Percentiles rank a stretch among this genome's conserved stretches.
These are phyloP conservation scores for Ophiostoma pallidulum DNA, from an alignment of 2,329 filamentous ascomycete species.

Conservation along the genomic window DNA sequence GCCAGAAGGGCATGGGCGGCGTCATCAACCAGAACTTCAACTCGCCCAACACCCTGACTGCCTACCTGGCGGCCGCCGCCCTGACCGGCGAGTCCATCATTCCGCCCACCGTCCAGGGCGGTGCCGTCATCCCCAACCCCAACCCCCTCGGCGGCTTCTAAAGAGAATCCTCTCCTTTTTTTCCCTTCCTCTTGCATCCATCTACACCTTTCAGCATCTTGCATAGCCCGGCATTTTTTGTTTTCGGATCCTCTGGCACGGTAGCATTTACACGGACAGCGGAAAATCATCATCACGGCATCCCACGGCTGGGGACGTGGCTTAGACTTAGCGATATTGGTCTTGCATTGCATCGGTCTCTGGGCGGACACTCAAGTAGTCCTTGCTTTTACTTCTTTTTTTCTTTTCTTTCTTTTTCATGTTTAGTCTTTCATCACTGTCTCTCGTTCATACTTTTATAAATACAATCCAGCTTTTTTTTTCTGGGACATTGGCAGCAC, in stretches of 20 bases:
- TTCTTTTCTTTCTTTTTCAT: not conserved
- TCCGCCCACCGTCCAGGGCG: constrained; percentile 27
- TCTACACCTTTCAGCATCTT: not conserved
- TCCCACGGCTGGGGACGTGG: too few relatives aligned
- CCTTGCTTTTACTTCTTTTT: not conserved
- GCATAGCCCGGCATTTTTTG: too few relatives aligned
- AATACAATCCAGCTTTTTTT: not conserved
- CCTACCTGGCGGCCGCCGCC: constrained; percentile 29
- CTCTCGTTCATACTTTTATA: not conserved
- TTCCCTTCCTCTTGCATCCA: not conserved
- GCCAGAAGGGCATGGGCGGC: constrained; percentile 39
- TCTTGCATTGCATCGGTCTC: too few relatives aligned
- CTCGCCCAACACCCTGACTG: constrained; percentile 27
- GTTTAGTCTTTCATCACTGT: not conserved
- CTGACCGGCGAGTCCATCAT: constrained; percentile 23
- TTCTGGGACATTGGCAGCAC: not conserved
- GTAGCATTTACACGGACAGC: too few relatives aligned
- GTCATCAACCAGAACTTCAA: constrained; percentile 40
- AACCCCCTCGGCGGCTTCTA: constrained; percentile 32
- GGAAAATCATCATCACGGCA: too few relatives aligned
- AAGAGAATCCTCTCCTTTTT: not conserved
- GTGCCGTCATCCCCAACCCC: constrained; percentile 30
- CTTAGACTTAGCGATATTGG: too few relatives aligned
- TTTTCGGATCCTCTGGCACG: too few relatives aligned
- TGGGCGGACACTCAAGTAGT: too few relatives aligned